phyloP scores from a whole-genome alignment of 75 land plant species.

The Sequoia sempervirens region DNA sequence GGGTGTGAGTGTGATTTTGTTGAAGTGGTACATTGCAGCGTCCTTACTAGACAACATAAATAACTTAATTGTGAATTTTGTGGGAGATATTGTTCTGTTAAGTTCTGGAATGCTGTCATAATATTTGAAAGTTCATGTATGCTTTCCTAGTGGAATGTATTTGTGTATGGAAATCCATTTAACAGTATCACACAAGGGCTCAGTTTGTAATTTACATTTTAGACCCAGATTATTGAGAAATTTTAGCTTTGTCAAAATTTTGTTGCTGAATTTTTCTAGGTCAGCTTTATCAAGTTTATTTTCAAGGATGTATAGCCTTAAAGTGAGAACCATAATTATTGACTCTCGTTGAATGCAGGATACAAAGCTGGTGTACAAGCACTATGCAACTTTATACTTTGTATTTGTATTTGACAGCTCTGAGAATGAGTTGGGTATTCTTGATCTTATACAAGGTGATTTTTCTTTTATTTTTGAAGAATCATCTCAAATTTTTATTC shows the following conservation, averaged over 20 bases:
- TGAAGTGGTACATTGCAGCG: not conserved
- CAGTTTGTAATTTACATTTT: not conserved
- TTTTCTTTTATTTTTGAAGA: not conserved
- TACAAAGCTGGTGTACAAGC: constrained; percentile 87
- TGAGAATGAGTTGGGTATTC: constrained; percentile 96
- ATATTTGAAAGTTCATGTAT: not conserved
- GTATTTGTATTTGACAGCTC: constrained; percentile 84
- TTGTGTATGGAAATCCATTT: not conserved
- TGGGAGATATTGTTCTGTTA: not conserved
- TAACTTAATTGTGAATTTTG: not conserved
- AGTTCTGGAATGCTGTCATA: not conserved
- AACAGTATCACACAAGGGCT: not conserved
- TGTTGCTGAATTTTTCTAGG: not conserved
- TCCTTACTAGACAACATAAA: not conserved
- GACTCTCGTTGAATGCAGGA: constrained; percentile 48
- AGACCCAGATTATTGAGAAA: not conserved
- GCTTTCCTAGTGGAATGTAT: not conserved
- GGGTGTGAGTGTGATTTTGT: not conserved
- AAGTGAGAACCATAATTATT: not conserved
- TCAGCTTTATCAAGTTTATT: not conserved
- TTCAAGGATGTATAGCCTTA: not conserved
- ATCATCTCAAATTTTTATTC: not conserved
- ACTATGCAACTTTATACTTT: constrained; percentile 89
- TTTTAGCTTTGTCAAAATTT: not conserved
- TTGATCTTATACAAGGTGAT: constrained; percentile 97